Evolutionary conservation across 768 basidiomycete genomes (phyloP), one percentile per base, ranked within the genome.

Genomic region (Lactarius tabidus): DNA sequence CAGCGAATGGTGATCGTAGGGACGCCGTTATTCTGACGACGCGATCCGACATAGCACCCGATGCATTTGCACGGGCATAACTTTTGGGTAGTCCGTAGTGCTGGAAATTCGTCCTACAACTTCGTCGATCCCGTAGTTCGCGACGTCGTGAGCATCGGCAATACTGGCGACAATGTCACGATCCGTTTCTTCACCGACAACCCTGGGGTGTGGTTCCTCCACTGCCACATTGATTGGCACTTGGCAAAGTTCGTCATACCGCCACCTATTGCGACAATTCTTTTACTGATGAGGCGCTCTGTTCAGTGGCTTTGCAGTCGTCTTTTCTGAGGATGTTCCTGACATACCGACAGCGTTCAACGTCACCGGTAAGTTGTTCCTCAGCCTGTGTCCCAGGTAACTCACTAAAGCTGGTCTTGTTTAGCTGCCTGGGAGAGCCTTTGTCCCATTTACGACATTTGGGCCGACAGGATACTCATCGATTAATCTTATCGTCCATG

Each of bases 241-340:
- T 63, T 74, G 28, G 56, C 12, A 26, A 59, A 62, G 72, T 26
- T 84, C 87, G 1, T 84, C 89, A 72, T 89, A 88, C 74, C 78
- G 85, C 23, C 86, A 85, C 18, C 82, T 82, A 28, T 85, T 63
- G 64, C 72, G 48, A 70, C 73, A 58, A 71, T 15, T 26, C 4
- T 57, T 9, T 36, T 54, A 18, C 17, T 59, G 41, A 64, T 14
- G 15, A 3, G n/a, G 26, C 6, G 26, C n/a, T 48, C n/a, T 31
- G 3, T 1, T 28, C 39, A 64, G 62, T 43, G 66, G 66, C 10
- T 67, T 67, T 48, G 66, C 66, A 3, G 63, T 48, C 26, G 63
- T 67, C 31, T 65, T 67, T 35, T 63, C 59, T n/a, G 66, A 67
- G 52, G 66, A 65, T 17, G 58, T 64, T 9, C 63, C 63, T 8